Base-by-base conservation (phyloP, 257 asterid genomes). In the Capsicum baccatum region DNA sequence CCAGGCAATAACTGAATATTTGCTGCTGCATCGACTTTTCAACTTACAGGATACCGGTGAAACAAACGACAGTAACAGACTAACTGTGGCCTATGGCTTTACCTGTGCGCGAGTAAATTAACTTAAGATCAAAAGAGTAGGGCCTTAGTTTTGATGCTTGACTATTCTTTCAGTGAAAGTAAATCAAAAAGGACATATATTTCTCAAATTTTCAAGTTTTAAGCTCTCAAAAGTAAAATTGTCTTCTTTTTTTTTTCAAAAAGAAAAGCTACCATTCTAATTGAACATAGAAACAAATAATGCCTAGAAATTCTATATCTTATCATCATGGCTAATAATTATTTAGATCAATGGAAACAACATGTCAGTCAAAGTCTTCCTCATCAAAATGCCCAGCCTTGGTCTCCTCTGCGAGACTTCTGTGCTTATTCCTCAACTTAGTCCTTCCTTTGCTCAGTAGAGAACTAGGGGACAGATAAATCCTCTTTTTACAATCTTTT, bases 301-400 rank as follows among this genome's bases (percentile, higher is more conserved):
- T 10, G 42, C 42, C 15, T 63, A 6, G 10, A 21, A 63, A 63
- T 9, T 63, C 26, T 63, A 63, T 63, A 63, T 19, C 26, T 21
- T 16, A 66, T 33, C 13, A 13, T 26, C 19, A 35, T 6, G 48
- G 48, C 73, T 12, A 66, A 66, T 5, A 35, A 39, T 3, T 39
- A 39, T 39, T 39, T 39, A 39, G 44, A 39, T 39, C 44, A 39
- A 39, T 39, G 66, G 42, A 4, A 39, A 63, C 14, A 69, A 42
- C 9, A 42, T 42, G 42, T 69, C 79, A 70, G 8, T 70, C 79
- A 70, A 70, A 9, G 13, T 44, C 55, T 70, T 70, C 79, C 44
- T 70, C 79, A 42, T 35, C 57, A 70, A 44, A 44, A 13, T 2
- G 6, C 37, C 79, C 57, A 5, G 17, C 16, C 57, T 42, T 69